Evolutionary conservation across 306 rosid species (phyloP).

Genomic region (Lathyrus oleraceus): DNA sequence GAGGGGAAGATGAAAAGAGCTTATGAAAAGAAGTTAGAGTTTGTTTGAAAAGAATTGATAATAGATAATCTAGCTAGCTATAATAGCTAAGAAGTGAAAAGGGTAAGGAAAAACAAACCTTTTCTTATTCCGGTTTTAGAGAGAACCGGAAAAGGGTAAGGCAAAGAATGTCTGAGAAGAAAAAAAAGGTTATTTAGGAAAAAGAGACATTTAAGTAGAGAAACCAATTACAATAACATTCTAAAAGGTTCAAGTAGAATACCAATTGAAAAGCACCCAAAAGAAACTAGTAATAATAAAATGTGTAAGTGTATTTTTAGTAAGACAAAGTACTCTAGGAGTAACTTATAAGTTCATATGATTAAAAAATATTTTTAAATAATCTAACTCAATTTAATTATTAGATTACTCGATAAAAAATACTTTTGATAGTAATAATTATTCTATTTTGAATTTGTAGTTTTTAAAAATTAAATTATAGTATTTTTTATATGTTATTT

Average conservation of each 20-base stretch:
- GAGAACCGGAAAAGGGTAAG: background rate
- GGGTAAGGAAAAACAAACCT: background rate
- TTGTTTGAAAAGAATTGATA: background rate
- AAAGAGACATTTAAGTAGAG: background rate
- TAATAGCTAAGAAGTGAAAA: background rate
- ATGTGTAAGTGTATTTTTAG: background rate
- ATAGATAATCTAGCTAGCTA: background rate
- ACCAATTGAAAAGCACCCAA: no score
- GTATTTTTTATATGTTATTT: no score
- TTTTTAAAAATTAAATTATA: no score
- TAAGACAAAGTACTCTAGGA: no score
- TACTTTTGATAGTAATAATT: no score
- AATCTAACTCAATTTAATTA: no score
- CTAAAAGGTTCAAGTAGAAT: background rate
- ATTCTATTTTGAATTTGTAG: no score
- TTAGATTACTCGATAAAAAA: no score
- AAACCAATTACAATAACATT: background rate
- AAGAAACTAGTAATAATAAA: background rate
- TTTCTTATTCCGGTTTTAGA: background rate
- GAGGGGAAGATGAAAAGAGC: slow-evolving; percentile 9
- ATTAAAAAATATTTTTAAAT: no score
- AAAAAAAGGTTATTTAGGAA: background rate
- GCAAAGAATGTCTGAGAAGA: background rate
- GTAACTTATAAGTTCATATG: no score
- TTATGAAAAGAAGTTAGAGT: background rate